Base-by-base conservation (phyloP, 2,329 filamentous ascomycete genomes). In the Colletotrichum camelliae region DNA sequence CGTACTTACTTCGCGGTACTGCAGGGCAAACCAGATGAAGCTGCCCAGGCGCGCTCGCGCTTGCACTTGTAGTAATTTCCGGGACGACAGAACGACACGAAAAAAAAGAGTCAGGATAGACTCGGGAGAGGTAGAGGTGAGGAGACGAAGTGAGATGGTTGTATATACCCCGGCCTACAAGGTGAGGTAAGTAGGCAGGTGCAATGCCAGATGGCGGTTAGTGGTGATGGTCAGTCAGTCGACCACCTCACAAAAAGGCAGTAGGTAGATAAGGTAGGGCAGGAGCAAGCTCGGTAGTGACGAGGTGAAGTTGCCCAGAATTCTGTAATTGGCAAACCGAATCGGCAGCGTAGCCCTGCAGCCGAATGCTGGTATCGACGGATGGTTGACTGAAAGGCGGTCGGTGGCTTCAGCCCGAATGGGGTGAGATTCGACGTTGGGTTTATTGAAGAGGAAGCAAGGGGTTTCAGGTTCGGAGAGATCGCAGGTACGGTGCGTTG, bases 381-480 rank as follows among this genome's bases (percentile, higher is more conserved):
- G 55, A 57, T 35, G 70, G 33, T 31, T 55, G 58, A 67, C 66
- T 70, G 74, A 74, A 70, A 52, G 60, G 74, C 64, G 71, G 67
- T 75, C 72, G 72, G 74, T 74, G 74, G 62, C 72, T 75, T 75
- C 71, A 68, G 70, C 70, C 74, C 70, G 35, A 74, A 66, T 55
- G 70, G 74, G 70, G 48, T 69, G 70, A 74, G 70, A 55, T 73
- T 74, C 48, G 70, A 69, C 70, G 65, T 74, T 76, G 70, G 74
- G 74, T 69, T 52, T 73, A 65, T 74, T 76, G 70, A 37, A 76
- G 58, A 74, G 74, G 31, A 57, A 72, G 68, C 75, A 77, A 76
- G 72, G 75, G 75, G 68, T 76, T 77, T 77, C 72, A 72, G 75
- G 65, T 77, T 76, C 72, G 72, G 73, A 72, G 71, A 69, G 75